Evolutionary conservation across 768 basidiomycete genomes (phyloP).

Genomic region (Naganishia vaughanmartiniae): DNA sequence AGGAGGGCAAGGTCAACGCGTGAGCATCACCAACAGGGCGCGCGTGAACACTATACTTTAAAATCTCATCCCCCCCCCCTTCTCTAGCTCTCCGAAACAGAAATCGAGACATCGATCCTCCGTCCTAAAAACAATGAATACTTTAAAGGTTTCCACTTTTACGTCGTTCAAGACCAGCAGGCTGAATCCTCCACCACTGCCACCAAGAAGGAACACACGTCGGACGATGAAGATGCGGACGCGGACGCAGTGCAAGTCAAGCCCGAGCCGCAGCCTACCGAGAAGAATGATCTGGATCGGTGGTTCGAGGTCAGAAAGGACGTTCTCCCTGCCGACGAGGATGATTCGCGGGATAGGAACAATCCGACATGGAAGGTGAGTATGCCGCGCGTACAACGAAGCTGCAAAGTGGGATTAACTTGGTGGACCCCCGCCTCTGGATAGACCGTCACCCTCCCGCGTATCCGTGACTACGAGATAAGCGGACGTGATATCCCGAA

Average conservation of each 20-base stretch:
- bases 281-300: conserved; percentile 21
- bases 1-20: conserved; percentile 36
- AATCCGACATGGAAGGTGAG: conserved; percentile 35
- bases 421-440: neutral
- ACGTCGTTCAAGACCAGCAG: conserved; percentile 41
- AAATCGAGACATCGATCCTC: conserved; percentile 38
- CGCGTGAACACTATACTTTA: no score
- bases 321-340: conserved; percentile 31
- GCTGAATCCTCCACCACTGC: neutral
- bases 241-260: neutral
- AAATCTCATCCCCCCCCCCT: conserved; percentile 28
- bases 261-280: neutral
- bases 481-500: conserved; percentile 32
- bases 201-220: neutral
- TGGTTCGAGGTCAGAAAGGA: conserved; percentile 35
- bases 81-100: conserved; percentile 35
- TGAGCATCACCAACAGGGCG: conserved; percentile 36
- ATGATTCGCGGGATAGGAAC: conserved; percentile 33
- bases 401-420: conserved; percentile 26
- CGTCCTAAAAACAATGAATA: conserved; percentile 40
- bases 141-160: conserved; percentile 40
- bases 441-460: conserved; percentile 3
- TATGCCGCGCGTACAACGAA: conserved; percentile 29
- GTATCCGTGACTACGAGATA: conserved; percentile 42
- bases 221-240: neutral